A percentile compares a stretch with the other conserved stretches of the same genome.
Evolutionary conservation across 2,329 filamentous ascomycete species (phyloP).

Genomic region (Colletotrichum siamense): DNA sequence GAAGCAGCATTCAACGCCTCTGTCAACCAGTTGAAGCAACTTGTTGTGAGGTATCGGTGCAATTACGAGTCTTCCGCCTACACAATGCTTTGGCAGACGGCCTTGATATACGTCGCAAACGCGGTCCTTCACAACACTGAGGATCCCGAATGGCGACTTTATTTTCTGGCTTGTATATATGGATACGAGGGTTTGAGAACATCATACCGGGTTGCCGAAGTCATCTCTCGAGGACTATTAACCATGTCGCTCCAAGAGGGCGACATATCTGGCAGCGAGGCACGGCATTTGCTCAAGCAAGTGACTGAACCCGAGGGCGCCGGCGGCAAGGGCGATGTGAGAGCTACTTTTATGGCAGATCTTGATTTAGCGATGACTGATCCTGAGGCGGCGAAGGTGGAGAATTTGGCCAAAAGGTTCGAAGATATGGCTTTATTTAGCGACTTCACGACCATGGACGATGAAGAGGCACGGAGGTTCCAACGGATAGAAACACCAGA

Average conservation of each 20-base stretch:
- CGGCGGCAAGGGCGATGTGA: conserved; percentile 27
- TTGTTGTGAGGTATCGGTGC: conserved; percentile 40
- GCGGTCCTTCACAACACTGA: conserved; percentile 34
- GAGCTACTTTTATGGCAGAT: conserved; percentile 42
- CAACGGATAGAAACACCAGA: background rate
- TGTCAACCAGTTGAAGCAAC: conserved; percentile 40
- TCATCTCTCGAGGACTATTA: conserved; percentile 37
- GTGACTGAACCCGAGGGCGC: conserved; percentile 30
- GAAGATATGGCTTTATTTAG: conserved; percentile 37
- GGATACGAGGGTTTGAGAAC: conserved; percentile 39
- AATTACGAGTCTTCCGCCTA: conserved; percentile 36
- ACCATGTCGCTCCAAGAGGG: conserved; percentile 39
- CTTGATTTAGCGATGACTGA: conserved; percentile 38
- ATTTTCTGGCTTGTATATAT: conserved; percentile 43
- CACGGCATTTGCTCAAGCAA: conserved; percentile 33
- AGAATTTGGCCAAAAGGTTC: conserved; percentile 37
- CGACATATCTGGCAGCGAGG: conserved; percentile 32
- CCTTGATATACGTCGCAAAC: conserved; percentile 43
- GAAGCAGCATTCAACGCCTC: conserved; percentile 38
- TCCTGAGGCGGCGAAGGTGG: conserved; percentile 35
- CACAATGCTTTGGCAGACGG: conserved; percentile 45
- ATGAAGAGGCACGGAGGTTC: background rate
- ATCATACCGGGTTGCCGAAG: conserved; percentile 39
- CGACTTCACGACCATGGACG: conserved; percentile 28
- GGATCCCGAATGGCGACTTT: conserved; percentile 36